These are phyloP conservation scores for Neofusicoccum cordaticola DNA, from an alignment of 2,329 filamentous ascomycete genomes.

Conservation along the genomic window DNA sequence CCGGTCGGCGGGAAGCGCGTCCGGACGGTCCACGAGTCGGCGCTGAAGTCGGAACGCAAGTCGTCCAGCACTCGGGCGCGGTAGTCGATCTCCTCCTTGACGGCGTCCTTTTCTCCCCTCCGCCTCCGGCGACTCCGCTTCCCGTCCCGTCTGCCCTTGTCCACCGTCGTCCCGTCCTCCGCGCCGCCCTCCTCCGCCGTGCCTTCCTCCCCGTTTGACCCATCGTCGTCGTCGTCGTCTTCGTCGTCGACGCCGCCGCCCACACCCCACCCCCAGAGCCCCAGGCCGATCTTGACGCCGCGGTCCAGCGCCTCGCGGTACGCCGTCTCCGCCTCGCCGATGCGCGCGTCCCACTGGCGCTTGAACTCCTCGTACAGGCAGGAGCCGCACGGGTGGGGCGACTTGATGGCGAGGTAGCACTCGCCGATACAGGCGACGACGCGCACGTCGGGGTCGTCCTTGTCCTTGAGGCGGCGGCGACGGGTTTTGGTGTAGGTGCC, in stretches of 20 bases:
- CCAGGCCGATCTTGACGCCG: slow-evolving; percentile 22
- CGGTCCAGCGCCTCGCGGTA: slow-evolving; percentile 12
- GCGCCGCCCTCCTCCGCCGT: slow-evolving; percentile 4
- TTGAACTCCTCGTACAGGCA: slow-evolving; percentile 22
- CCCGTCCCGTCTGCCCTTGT: neutral
- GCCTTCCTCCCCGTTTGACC: neutral
- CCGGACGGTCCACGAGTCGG: neutral
- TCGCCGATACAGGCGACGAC: slow-evolving; percentile 28
- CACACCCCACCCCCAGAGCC: neutral
- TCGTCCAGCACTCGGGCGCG: neutral
- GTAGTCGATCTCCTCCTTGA: neutral
- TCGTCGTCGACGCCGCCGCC: neutral
- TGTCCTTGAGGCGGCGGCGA: neutral
- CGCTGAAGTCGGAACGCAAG: neutral
- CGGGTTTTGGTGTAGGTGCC: slow-evolving; percentile 30
- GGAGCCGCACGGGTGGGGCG: slow-evolving; percentile 22
- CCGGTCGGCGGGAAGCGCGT: neutral
- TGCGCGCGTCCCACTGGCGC: slow-evolving; percentile 20
- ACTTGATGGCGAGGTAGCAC: slow-evolving; percentile 25
- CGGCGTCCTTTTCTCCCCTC: neutral
- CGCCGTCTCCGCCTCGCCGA: neutral
- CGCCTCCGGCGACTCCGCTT: neutral
- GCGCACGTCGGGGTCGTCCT: neutral
- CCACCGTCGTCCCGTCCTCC: neutral
- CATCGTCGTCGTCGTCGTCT: neutral